Conservation (phyloP, 78 protist genomes). For the Isochrysis galbana region DNA sequence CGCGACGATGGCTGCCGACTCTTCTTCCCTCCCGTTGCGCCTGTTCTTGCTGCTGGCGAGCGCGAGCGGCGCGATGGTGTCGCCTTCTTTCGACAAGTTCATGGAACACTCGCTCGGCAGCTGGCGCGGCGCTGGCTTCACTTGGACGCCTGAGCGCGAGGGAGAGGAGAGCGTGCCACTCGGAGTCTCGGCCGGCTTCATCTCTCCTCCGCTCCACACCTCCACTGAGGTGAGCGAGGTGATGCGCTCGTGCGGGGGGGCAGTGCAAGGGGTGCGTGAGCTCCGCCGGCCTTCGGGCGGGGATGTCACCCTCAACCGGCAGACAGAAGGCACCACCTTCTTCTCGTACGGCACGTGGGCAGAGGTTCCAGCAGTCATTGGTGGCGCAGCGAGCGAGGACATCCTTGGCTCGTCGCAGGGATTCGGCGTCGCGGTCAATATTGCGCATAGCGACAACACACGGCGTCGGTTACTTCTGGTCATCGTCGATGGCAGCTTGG, state of each 20-base stretch:
- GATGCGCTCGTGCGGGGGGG: not conserved
- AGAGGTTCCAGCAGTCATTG: not conserved
- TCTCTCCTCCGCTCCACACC: not conserved
- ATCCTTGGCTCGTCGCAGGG: not conserved
- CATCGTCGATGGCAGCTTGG: not conserved
- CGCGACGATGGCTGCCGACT: no score
- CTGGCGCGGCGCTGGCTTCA: not conserved
- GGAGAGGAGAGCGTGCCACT: not conserved
- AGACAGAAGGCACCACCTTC: not conserved
- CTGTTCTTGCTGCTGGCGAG: not conserved
- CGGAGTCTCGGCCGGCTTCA: not conserved
- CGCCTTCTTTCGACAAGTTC: not conserved
- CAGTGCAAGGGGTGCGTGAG: not conserved
- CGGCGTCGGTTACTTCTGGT: not conserved
- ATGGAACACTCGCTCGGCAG: not conserved
- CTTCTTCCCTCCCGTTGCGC: no score
- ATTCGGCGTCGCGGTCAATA: not conserved
- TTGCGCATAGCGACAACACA: not conserved
- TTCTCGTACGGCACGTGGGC: not conserved
- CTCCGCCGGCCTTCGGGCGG: not conserved
- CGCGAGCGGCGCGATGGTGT: not conserved
- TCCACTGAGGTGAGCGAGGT: not conserved
- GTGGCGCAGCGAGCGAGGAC: not conserved
- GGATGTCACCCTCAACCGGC: not conserved
- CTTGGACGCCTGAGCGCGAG: not conserved